Base-by-base conservation (phyloP, 352 stramenopile species). In the Phytophthora ramorum region DNA sequence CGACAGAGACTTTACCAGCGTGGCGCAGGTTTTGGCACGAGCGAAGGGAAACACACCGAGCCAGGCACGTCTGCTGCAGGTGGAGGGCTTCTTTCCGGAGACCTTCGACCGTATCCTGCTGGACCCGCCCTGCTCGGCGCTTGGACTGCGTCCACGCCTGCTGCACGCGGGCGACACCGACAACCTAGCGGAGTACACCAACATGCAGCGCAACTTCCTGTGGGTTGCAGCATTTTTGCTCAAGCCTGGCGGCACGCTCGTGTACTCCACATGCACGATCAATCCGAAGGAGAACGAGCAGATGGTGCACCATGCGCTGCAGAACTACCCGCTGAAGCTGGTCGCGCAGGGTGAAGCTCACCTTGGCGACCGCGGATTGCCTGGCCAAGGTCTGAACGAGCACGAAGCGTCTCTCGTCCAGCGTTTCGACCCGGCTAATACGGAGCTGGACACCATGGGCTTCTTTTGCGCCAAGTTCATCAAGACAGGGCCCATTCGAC, bases 241-340 rank as follows among this genome's bases (percentile, higher is more conserved):
- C 7, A 98, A 98, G 63, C 74, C 76, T 41, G 93, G 93, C 35
- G 96, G 95, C 3, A 91, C 76, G 32, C 85, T 99, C 53, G 95
- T 98, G 32, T 99, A 98, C 71, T 98, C 88, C 28, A 99, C 96
- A 14, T 99, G 96, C 57, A 98, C 95, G 0, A 96, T 98, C 51
- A 96, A 98, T 65, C 79, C 89, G 2, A 74, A 79, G 34, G 95
- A 98, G 68, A 98, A 98, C 61, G 94, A 98, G 67, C 72, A 87
- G 46, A 98, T 98, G 81, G 93, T 98, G 26, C 70, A 69, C 2
- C 88, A 97, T 66, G 92, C 96, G 26, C 75, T 98, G 7, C 69
- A 92, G 45, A 83, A 92, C 13, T 97, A 97, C 66, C 83, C 89
- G 7, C 66, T 98, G 45, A 62, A 90, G 47, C 78, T 98, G 4